Base-by-base conservation (phyloP, 768 basidiomycete species). In the Lactarius tabidus region DNA sequence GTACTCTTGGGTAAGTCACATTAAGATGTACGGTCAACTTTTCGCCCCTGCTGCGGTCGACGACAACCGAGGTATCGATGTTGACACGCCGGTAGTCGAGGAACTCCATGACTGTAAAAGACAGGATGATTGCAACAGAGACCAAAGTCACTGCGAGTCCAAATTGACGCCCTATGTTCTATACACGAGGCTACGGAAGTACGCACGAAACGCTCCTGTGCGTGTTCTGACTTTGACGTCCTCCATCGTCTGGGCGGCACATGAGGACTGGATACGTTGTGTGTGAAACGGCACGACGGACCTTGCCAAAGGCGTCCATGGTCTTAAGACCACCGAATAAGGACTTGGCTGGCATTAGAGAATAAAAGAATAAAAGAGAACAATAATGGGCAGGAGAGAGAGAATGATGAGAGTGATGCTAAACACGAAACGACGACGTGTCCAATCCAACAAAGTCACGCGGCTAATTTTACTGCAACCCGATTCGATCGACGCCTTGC, bases 191-290 rank as follows among this genome's bases (percentile, higher is more conserved):
- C 51, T 41, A 36, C 58, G 41, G 17, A 31, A 29, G 23, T 56
- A 79, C 91, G 76, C 71, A 96, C 95, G 81, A 71, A 95, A 80
- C 70, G 92, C 96, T 70, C 92, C 95, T 54, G 91, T 93, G 64
- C 95, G 86, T 38, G 97, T 98, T 83, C 95, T 95, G 78, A 99
- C 93, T 80, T 98, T 98, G 68, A 99, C 97, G 81, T 99, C 97
- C 74, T 98, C 97, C 76, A 93, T 93, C 41, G 97, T 99, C 96
- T 99, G 71, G 6, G 28, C 23, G 35, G 38, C 28, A 57, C 18
- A 41, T 53, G 56, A 52, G 41, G 45, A 29, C 54, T 51, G 2
- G 36, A 53, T 6, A 14, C 23, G 5, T 6, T 5, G 48, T 12
- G 31, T 28, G 29, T 6, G 56, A n/a, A 18, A 2, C 31, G 18